Percentiles rank a stretch among this genome's conserved stretches.
phyloP scores from a whole-genome alignment of 169 alveolate species.

The Theileria orientalis region DNA sequence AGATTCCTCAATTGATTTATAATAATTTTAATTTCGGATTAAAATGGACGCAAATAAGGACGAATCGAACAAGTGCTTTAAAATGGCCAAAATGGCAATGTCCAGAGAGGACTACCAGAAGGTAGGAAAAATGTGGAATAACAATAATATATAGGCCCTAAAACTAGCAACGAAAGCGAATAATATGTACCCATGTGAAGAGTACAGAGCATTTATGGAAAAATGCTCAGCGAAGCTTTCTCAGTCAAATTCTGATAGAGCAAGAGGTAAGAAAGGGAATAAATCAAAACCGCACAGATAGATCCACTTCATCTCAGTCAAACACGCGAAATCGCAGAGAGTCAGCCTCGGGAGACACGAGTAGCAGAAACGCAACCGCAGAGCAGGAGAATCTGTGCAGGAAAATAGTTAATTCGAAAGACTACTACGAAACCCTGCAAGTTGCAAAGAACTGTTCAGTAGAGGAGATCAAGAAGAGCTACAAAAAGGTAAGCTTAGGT shows the following conservation, averaged over 20 bases:
- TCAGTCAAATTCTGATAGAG: no score
- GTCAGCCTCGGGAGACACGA: constrained; percentile 20
- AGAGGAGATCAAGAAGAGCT: constrained; percentile 89
- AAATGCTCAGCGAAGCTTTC: constrained; percentile 13
- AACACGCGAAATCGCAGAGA: not conserved
- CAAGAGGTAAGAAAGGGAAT: no score
- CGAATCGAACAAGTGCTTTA: constrained; percentile 73
- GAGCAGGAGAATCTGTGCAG: constrained; percentile 67
- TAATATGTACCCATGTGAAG: constrained; percentile 74
- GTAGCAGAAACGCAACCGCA: constrained; percentile 41
- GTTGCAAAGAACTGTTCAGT: constrained; percentile 84
- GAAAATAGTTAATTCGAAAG: constrained; percentile 77
- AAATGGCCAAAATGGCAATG: constrained; percentile 70
- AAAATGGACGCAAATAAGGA: constrained; percentile 78
- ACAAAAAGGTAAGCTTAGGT: constrained; percentile 80
- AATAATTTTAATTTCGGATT: constrained; percentile 35
- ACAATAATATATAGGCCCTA: constrained; percentile 57
- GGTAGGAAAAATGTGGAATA: constrained; percentile 16
- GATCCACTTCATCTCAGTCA: no score
- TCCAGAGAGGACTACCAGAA: constrained; percentile 64
- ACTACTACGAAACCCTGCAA: constrained; percentile 89
- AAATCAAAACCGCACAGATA: no score
- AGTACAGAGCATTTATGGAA: constrained; percentile 46
- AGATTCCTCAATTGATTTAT: constrained; percentile 30
- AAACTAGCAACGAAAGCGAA: constrained; percentile 70